Percentiles rank a stretch among this genome's conserved stretches.
Conservation (phyloP, 164 flowering plant genomes). For the Euptelea pleiosperma region DNA sequence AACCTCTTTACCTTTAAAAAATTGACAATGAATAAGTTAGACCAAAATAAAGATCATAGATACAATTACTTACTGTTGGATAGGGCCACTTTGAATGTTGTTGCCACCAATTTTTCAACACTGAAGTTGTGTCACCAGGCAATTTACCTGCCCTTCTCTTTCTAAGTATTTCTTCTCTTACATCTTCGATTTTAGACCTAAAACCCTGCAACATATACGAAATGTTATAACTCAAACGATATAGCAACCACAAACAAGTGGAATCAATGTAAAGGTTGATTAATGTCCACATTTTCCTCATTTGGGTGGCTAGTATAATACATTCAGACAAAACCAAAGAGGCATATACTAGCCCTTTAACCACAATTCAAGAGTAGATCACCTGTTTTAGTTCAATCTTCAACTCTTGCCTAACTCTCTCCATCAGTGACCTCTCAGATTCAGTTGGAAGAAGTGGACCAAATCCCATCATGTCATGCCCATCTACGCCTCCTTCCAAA, state of each 20-base stretch:
- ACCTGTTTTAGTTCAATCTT: conserved; percentile 96
- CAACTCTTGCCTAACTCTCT: conserved; percentile 83
- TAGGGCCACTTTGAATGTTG: conserved; percentile 91
- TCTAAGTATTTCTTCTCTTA: conserved; percentile 76
- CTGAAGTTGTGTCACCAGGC: conserved; percentile 86
- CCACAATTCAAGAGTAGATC: too few species aligned
- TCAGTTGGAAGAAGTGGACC: conserved; percentile 94
- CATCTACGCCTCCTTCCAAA: conserved; percentile 57
- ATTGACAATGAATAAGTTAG: too few species aligned
- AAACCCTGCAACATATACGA: conserved; percentile 52
- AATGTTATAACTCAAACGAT: background rate
- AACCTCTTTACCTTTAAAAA: too few species aligned
- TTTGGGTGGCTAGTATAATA: too few species aligned
- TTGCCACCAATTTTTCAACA: conserved; percentile 84
- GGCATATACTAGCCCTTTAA: too few species aligned
- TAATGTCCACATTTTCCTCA: too few species aligned
- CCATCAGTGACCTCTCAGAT: conserved; percentile 92
- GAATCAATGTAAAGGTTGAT: too few species aligned
- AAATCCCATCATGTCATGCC: conserved; percentile 81
- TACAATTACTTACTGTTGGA: conserved; percentile 71
- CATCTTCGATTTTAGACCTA: conserved; percentile 83
- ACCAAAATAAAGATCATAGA: too few species aligned
- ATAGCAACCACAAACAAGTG: background rate
- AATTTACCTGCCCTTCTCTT: conserved; percentile 87
- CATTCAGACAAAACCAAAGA: background rate